These are phyloP conservation scores for Polyporus tsugae DNA, from an alignment of 1,284 basidiomycete genomes.

Conservation along the genomic window DNA sequence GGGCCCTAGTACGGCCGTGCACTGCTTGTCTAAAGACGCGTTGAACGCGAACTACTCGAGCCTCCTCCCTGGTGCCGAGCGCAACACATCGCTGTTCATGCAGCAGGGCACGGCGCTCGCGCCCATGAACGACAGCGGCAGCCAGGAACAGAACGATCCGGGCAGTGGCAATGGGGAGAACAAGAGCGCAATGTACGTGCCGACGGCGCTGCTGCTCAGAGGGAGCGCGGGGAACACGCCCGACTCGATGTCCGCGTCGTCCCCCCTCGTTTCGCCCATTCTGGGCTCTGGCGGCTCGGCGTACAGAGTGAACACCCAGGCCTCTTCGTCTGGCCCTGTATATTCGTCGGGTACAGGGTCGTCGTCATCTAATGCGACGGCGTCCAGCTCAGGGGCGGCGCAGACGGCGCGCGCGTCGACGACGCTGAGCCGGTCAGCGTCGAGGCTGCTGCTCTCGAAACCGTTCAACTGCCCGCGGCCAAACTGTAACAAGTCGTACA, in stretches of 20 bases:
- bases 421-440: constrained; percentile 58
- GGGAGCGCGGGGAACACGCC: constrained; percentile 48
- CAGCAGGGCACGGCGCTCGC: constrained; percentile 36
- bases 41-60: constrained; percentile 64
- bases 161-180: constrained; percentile 31
- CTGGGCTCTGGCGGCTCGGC: constrained; percentile 32
- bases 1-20: constrained; percentile 28
- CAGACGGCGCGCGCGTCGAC: constrained; percentile 51
- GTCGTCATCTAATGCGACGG: neutral
- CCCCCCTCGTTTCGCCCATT: constrained; percentile 51
- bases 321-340: constrained; percentile 30
- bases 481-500: constrained; percentile 98
- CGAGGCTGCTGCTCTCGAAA: constrained; percentile 72
- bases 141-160: no score
- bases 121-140: constrained; percentile 39
- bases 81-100: constrained; percentile 36
- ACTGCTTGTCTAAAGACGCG: constrained; percentile 39
- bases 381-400: constrained; percentile 24
- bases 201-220: constrained; percentile 69
- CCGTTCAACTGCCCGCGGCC: constrained; percentile 97
- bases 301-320: constrained; percentile 35
- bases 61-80: constrained; percentile 64
- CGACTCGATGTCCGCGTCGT: constrained; percentile 51
- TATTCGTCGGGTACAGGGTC: neutral
- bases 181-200: constrained; percentile 64